Evolutionary conservation across 2,329 filamentous ascomycete genomes (phyloP).

Genomic region (Helotiales sp.): DNA sequence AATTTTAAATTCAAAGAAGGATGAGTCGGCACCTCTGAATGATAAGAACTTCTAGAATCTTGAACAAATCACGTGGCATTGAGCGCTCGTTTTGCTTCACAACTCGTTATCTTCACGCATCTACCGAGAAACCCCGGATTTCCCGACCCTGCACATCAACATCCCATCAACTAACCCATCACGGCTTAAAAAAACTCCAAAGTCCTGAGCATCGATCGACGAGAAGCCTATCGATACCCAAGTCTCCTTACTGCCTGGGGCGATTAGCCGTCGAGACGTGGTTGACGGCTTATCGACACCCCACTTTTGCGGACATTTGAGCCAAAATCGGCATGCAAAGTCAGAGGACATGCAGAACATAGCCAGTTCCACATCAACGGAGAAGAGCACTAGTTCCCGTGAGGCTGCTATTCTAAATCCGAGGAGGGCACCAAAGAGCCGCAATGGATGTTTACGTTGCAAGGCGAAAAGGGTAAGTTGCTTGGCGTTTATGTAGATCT

Average conservation of each 20-base stretch:
- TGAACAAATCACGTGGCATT: too few species aligned
- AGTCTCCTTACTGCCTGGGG: neutral
- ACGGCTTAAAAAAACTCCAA: neutral
- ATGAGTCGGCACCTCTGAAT: too few species aligned
- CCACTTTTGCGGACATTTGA: slow-evolving; percentile 22
- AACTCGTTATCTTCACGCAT: neutral
- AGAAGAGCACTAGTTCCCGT: neutral
- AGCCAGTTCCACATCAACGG: slow-evolving; percentile 11
- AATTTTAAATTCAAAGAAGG: too few species aligned
- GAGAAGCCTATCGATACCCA: neutral
- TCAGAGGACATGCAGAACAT: slow-evolving; percentile 16
- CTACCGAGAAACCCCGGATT: neutral
- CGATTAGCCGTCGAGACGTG: too few species aligned
- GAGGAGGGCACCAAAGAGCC: slow-evolving; percentile 38
- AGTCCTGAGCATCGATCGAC: neutral
- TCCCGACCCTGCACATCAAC: neutral
- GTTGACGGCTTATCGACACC: slow-evolving; percentile 4
- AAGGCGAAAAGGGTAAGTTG: slow-evolving; percentile 38
- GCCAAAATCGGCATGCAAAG: neutral
- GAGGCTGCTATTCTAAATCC: slow-evolving; percentile 27
- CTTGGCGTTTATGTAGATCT: neutral
- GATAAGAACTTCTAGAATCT: too few species aligned
- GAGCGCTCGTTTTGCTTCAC: neutral
- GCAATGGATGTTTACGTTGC: slow-evolving; percentile 39
- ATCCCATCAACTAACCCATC: neutral